Percentiles rank a stretch among this genome's conserved stretches.
These are phyloP conservation scores for Trametes elegans DNA, from an alignment of 768 basidiomycete species.

Conservation along the genomic window DNA sequence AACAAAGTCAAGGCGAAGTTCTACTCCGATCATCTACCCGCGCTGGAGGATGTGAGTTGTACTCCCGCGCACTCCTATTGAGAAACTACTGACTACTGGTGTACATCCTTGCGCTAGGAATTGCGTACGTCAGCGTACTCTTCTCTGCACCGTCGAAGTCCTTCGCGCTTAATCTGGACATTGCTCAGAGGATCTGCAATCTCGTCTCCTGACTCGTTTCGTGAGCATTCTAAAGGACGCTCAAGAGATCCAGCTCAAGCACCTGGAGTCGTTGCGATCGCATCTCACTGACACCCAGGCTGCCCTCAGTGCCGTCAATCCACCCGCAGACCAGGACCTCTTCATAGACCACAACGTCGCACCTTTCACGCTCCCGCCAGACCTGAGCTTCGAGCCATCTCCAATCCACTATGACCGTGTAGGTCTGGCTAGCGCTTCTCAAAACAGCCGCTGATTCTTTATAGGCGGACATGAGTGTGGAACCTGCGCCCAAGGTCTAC, in stretches of 20 bases:
- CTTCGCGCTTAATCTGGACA: background rate
- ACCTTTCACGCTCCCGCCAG: conserved; percentile 58
- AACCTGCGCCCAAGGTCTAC: conserved; percentile 70
- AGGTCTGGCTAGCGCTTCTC: conserved; percentile 24
- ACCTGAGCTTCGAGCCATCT: conserved; percentile 79
- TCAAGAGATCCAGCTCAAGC: conserved; percentile 54
- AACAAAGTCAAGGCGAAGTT: conserved; percentile 71
- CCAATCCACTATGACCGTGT: conserved; percentile 74
- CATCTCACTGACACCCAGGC: conserved; percentile 46
- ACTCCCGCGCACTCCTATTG: too few species aligned
- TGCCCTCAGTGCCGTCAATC: conserved; percentile 51
- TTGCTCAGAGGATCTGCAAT: conserved; percentile 64
- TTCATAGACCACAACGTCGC: conserved; percentile 73
- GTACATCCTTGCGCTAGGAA: conserved; percentile 46
- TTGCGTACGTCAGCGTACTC: conserved; percentile 71
- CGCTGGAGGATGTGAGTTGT: conserved; percentile 64
- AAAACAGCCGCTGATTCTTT: background rate
- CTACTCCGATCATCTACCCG: conserved; percentile 66
- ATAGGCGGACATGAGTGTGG: conserved; percentile 63
- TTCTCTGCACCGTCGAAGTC: background rate
- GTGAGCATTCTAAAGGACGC: conserved; percentile 54
- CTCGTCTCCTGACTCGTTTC: conserved; percentile 55
- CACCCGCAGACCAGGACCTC: conserved; percentile 61
- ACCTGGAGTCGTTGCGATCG: conserved; percentile 57
- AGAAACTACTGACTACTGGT: too few species aligned